These are phyloP conservation scores for Monosporascus sp. DNA, from an alignment of 2,329 filamentous ascomycete species.

Conservation along the genomic window DNA sequence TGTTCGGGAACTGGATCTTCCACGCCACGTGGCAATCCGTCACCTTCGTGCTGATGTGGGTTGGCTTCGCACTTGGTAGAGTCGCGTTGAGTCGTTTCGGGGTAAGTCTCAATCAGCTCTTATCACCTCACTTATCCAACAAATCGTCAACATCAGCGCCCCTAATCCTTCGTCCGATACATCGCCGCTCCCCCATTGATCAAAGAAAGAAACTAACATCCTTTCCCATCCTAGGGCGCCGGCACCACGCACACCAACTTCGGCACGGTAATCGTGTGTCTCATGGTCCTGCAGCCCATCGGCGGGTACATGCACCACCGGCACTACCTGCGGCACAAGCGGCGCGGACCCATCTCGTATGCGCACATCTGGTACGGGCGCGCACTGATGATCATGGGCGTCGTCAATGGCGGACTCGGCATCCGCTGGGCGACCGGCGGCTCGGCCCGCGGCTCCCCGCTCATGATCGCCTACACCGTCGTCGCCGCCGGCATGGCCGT, in stretches of 20 bases:
- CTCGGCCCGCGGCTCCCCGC: conserved; percentile 32
- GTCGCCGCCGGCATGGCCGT: conserved; percentile 45
- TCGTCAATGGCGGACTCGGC: conserved; percentile 61
- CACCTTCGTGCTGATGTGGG: conserved; percentile 53
- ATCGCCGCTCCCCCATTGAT: background rate
- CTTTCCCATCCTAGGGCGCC: conserved; percentile 40
- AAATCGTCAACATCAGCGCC: no score
- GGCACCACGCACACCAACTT: conserved; percentile 48
- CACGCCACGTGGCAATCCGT: conserved; percentile 53
- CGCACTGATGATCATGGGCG: conserved; percentile 49
- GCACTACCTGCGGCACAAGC: conserved; percentile 42
- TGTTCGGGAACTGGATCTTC: conserved; percentile 51
- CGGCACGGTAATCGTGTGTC: conserved; percentile 48
- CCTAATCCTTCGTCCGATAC: no score
- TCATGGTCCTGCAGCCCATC: conserved; percentile 53
- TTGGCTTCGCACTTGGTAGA: conserved; percentile 50
- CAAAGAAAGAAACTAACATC: background rate
- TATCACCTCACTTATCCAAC: background rate
- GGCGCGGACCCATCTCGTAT: conserved; percentile 48
- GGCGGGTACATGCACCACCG: conserved; percentile 55
- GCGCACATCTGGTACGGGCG: conserved; percentile 61
- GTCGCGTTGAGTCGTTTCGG: conserved; percentile 32
- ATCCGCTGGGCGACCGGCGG: conserved; percentile 42
- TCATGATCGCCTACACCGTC: conserved; percentile 51
- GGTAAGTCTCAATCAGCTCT: conserved; percentile 15